Base-by-base conservation (phyloP, 2,329 filamentous ascomycete genomes). In the Lasiodiplodia hormozganensis region DNA sequence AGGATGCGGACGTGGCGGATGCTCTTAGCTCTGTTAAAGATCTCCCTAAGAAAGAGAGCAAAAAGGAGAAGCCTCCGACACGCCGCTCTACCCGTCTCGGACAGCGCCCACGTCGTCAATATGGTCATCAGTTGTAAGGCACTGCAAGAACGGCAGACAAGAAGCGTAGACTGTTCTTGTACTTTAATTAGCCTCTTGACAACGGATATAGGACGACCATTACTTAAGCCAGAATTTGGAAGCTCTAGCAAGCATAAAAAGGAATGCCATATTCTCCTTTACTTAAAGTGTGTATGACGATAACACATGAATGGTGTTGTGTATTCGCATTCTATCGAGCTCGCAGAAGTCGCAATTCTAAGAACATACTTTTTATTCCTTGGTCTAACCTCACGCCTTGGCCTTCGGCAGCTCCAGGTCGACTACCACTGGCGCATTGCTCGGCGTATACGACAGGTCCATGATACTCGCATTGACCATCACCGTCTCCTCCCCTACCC, bases 391-490 rank as follows among this genome's bases (percentile, higher is more conserved):
- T 49, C 4, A 65, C 11, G 14, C 31, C 11, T 36, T 28, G 2
- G 38, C 40, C 28, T 68, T 62, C 31, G 21, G 25, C 36, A 80
- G 70, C 74, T 88, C 84, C 65, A 88, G 54, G 77, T 88, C 86
- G 36, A 89, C 80, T 52, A 88, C 69, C 85, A 86, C 88, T 1
- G 86, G 85, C 47, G 82, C 84, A 75, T 89, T 85, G 36, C 75
- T 70, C 7, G 86, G 82, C 40, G 76, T 73, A 75, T 88, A 87
- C 14, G 70, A 70, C 14, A 85, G 74, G 47, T 82, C 82, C 79
- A 88, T 85, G 62, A 89, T 84, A 72, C 85, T 85, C 2, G 86
- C 86, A 77, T 89, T 89, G 12, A 88, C 81, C 76, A 88, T 85
- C 49, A 88, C 69, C 3, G 86, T 88, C 75, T 88, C 84, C 67